Base-by-base conservation (phyloP, 192 early-diverging fungal species). In the Backusella circina region DNA sequence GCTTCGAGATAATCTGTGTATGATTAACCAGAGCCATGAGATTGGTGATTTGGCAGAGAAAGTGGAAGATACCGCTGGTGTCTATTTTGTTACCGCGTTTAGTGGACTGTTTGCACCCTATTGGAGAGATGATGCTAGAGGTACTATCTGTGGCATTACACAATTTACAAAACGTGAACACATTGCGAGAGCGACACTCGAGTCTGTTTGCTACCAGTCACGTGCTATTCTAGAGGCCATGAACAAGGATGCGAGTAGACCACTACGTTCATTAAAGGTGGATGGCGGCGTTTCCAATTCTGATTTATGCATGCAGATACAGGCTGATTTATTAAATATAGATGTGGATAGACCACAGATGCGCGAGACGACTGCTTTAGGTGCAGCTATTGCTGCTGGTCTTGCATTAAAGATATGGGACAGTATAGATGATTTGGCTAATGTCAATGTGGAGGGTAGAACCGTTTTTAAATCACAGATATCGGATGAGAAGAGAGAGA, bases 81-180 rank as follows among this genome's bases (percentile, higher is more conserved):
- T 98, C 39, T 95, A 96, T 80, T 98, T 98, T 91, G 95, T 98
- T 37, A 95, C 96, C 0, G 96, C 96, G 0, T 97, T 98, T 79
- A 90, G 90, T 44, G 96, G 96, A 0, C 87, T 98, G 21, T 97
- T 94, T 88, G 96, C 96, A 13, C 96, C 96, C 3, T 94, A 98
- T 83, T 98, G 96, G 96, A 84, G 94, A 37, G 89, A 92, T 51
- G 96, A 97, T 83, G 96, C 95, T 21, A 90, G 95, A 47, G 95
- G 93, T 32, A 89, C 87, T 72, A 92, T 98, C 35, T 87, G 92
- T 73, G 96, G 96, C 7, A 82, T 98, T 54, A 97, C 96, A 0
- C 94, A 95, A 76, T 96, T 91, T 74, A 92, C 95, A 21, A 96
- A 90, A 61, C 90, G 92, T 72, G 86, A 87, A 30, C 96, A 98